Conservation (phyloP, 345 rosid species). For the Lepidium aucheri region DNA sequence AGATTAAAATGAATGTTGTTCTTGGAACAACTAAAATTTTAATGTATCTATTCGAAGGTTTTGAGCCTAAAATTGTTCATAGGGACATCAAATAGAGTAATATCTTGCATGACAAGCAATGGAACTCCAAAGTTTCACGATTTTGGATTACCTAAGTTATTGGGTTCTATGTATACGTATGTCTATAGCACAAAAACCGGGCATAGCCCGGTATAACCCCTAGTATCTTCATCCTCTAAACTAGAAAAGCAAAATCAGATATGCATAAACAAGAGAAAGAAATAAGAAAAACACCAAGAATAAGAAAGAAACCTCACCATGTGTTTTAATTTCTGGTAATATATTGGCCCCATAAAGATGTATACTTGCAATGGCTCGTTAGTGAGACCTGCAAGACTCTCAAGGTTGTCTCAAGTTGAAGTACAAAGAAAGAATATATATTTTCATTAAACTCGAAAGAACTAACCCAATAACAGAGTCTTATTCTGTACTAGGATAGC, state of each 20-base stretch:
- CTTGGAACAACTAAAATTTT: slow-evolving; percentile 82
- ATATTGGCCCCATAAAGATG: slow-evolving; percentile 95
- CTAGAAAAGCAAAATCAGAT: too few relatives aligned
- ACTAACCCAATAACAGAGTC: slow-evolving; percentile 73
- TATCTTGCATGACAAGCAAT: slow-evolving; percentile 75
- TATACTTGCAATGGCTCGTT: slow-evolving; percentile 80
- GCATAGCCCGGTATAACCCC: too few relatives aligned
- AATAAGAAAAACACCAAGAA: too few relatives aligned
- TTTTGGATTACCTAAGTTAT: slow-evolving; percentile 49
- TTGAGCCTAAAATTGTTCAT: slow-evolving; percentile 89
- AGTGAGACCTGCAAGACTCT: slow-evolving; percentile 59
- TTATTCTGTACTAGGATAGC: slow-evolving; percentile 99
- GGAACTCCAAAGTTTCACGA: slow-evolving; percentile 86
- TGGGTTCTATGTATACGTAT: slow-evolving; percentile 35
- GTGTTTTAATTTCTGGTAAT: slow-evolving; percentile 93
- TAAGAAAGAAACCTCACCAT: slow-evolving; percentile 52
- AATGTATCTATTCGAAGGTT: slow-evolving; percentile 84
- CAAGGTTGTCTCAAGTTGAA: slow-evolving; percentile 17
- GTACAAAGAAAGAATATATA: slow-evolving; percentile 3
- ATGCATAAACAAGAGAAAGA: too few relatives aligned
- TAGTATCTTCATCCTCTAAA: too few relatives aligned
- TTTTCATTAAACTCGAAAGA: neutral
- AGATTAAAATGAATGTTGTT: slow-evolving; percentile 62
- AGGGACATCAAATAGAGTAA: slow-evolving; percentile 85
- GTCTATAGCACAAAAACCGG: too few relatives aligned